Evolutionary conservation across 306 rosid species (phyloP).

Genomic region (Quercus parvula): DNA sequence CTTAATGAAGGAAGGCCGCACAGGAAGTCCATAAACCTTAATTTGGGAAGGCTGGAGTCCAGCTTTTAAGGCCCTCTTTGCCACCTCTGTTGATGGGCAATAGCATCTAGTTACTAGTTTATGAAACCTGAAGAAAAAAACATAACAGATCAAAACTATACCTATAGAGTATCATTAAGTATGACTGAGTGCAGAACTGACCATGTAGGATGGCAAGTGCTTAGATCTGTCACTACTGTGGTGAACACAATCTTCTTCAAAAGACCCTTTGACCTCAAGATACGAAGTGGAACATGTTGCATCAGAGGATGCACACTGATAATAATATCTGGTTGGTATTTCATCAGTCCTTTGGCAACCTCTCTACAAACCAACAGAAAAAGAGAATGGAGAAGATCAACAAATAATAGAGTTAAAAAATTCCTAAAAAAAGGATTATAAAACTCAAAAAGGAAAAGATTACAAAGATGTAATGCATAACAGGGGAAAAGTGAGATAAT

Average conservation of each 20-base stretch:
- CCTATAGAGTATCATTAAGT: neutral
- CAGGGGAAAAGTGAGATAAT: no score
- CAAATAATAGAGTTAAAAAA: neutral
- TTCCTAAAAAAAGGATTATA: neutral
- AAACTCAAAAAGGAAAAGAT: no score
- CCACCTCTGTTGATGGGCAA: conserved; percentile 88
- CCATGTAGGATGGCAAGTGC: conserved; percentile 99
- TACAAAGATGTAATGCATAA: no score
- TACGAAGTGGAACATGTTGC: conserved; percentile 97
- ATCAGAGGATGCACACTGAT: conserved; percentile 98
- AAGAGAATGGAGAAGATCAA: neutral
- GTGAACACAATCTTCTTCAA: conserved; percentile 90
- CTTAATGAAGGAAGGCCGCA: conserved; percentile 84
- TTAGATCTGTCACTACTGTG: conserved; percentile 92
- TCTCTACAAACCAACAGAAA: conserved; percentile 38
- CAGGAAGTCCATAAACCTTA: conserved; percentile 88
- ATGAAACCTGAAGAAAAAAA: conserved; percentile 75
- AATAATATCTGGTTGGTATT: conserved; percentile 95
- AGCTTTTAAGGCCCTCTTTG: conserved; percentile 81
- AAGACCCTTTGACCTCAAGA: conserved; percentile 85
- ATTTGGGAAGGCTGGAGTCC: conserved; percentile 83
- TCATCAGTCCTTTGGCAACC: conserved; percentile 91
- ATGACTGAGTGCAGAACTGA: conserved; percentile 29
- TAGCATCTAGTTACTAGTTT: conserved; percentile 98
- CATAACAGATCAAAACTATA: conserved; percentile 30